Percentiles rank a stretch among this genome's conserved stretches.
phyloP scores from a whole-genome alignment of 768 basidiomycete genomes.

The Clitopilus hobsonii region DNA sequence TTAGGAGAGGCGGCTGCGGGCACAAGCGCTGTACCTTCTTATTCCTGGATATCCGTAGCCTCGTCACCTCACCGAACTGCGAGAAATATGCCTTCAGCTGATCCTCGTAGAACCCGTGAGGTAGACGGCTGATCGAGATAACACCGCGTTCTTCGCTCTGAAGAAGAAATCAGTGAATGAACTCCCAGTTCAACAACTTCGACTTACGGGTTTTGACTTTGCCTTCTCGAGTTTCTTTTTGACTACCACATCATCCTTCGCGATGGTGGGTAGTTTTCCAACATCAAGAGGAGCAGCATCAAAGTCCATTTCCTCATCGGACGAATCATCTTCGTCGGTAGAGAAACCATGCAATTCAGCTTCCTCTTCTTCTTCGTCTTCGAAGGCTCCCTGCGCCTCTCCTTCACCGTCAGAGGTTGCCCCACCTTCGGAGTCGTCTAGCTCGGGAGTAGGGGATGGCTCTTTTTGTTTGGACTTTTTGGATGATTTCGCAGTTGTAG shows the following conservation, averaged over 20 bases:
- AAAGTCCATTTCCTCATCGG: conserved; percentile 65
- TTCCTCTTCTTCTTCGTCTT: conserved; percentile 34
- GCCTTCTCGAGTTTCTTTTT: conserved; percentile 59
- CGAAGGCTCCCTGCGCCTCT: conserved; percentile 12
- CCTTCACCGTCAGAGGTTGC: conserved; percentile 14
- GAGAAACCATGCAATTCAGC: conserved; percentile 66
- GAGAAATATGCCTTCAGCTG: conserved; percentile 90
- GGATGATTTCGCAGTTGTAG: conserved; percentile 7
- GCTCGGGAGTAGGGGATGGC: conserved; percentile 13
- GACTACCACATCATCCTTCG: conserved; percentile 83
- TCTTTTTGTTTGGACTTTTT: conserved; percentile 23
- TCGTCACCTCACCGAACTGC: conserved; percentile 89
- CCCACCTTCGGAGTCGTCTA: conserved; percentile 12
- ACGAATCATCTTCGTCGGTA: conserved; percentile 72
- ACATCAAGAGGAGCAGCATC: conserved; percentile 59
- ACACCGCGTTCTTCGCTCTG: conserved; percentile 71
- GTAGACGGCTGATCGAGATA: conserved; percentile 84
- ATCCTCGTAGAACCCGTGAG: conserved; percentile 97
- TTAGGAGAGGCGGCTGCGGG: neutral
- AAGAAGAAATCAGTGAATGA: neutral
- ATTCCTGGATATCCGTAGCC: conserved; percentile 87
- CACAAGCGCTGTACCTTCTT: conserved; percentile 58
- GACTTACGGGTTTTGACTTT: conserved; percentile 64
- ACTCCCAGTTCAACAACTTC: neutral
- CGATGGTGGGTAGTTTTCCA: conserved; percentile 73